Evolutionary conservation across 192 early-diverging fungal genomes (phyloP).

Genomic region (Coemansia sp.): DNA sequence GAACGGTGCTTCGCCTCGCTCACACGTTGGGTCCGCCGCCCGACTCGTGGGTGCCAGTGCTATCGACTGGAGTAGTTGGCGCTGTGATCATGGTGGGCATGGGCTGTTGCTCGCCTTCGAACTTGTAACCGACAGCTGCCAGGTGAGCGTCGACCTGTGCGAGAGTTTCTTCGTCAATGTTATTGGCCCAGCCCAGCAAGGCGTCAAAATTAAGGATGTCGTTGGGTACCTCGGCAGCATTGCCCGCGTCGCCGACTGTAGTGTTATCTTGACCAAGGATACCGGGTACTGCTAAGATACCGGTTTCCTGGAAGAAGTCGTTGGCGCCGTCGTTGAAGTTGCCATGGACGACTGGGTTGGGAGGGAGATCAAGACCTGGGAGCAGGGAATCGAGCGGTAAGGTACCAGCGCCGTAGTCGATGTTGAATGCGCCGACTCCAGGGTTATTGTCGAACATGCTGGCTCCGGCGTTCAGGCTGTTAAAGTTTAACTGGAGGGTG

Average conservation of each 20-base stretch:
- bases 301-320: no score
- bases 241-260: not conserved
- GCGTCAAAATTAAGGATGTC: not conserved
- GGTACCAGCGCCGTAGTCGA: not conserved
- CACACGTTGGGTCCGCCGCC: not conserved
- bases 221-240: not conserved
- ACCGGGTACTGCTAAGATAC: no score
- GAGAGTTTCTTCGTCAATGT: not conserved
- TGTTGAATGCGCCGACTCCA: not conserved
- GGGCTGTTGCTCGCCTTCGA: not conserved
- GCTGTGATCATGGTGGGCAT: not conserved
- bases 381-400: not conserved
- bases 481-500: no score
- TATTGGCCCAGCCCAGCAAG: not conserved
- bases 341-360: not conserved
- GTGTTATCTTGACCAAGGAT: not conserved
- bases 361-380: not conserved
- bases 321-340: no score
- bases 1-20: not conserved
- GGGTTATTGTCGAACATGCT: no score
- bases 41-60: not conserved
- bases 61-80: not conserved
- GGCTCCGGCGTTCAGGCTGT: no score
- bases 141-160: not conserved
- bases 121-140: not conserved